Evolutionary conservation across 306 rosid genomes (phyloP).

Genomic region (Sicyos baderoa): DNA sequence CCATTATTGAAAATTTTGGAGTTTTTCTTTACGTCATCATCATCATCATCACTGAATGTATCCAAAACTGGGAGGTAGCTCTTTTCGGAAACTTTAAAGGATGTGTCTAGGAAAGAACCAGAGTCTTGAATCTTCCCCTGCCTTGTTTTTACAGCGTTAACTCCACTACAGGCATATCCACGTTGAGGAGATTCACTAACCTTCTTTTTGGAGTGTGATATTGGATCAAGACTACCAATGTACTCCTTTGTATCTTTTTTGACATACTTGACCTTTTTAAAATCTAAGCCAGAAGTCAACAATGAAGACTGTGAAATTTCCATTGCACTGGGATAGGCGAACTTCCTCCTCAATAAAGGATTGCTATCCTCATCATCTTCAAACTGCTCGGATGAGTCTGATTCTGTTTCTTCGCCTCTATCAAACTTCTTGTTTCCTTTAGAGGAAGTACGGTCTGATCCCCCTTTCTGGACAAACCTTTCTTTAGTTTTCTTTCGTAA

Average conservation of each 20-base stretch:
- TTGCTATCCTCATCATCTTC: conserved; percentile 70
- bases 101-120: conserved; percentile 35
- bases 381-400: conserved; percentile 82
- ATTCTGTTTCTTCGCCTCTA: conserved; percentile 79
- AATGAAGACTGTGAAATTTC: conserved; percentile 48
- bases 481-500: conserved; percentile 52
- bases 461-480: conserved; percentile 45
- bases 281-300: conserved; percentile 48
- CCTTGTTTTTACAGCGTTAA: conserved; percentile 52
- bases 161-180: conserved; percentile 37
- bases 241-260: conserved; percentile 45
- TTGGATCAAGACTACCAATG: conserved; percentile 27
- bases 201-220: conserved; percentile 36
- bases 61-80: conserved; percentile 34
- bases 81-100: conserved; percentile 44
- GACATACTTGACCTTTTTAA: conserved; percentile 43
- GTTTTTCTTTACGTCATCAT: conserved; percentile 30
- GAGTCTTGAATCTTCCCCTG: conserved; percentile 37
- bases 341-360: conserved; percentile 66
- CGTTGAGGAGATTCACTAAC: conserved; percentile 37
- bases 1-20: conserved; percentile 47
- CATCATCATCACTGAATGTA: conserved; percentile 40
- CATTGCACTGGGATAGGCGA: conserved; percentile 48
- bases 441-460: conserved; percentile 30
- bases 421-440: conserved; percentile 39